These are phyloP conservation scores for Tetradesmus obliquus DNA, from an alignment of 139 green algal species.

Conservation along the genomic window DNA sequence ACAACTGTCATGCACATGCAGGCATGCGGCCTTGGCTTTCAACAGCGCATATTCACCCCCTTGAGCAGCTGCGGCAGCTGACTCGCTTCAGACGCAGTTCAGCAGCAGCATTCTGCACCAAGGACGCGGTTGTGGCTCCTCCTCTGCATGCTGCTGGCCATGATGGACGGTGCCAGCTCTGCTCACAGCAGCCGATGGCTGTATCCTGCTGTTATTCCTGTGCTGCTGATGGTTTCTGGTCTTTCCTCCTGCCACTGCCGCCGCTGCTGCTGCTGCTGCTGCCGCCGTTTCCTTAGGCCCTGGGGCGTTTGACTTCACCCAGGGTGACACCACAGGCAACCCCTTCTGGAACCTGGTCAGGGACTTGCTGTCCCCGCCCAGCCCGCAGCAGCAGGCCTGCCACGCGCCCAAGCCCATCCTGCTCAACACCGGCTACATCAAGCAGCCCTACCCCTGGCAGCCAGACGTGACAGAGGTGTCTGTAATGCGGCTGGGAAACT, in stretches of 20 bases:
- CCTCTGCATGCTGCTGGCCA: too few species aligned
- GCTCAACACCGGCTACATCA: constrained; percentile 84
- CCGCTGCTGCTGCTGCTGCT: background rate
- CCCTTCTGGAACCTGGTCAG: background rate
- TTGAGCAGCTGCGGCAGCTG: too few species aligned
- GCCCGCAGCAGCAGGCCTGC: constrained; percentile 70
- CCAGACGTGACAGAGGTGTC: constrained; percentile 47
- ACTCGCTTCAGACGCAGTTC: too few species aligned
- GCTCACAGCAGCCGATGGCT: too few species aligned
- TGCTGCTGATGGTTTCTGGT: too few species aligned
- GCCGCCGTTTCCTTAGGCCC: background rate
- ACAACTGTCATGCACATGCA: background rate
- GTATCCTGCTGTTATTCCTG: too few species aligned
- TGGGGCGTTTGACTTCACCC: constrained; percentile 19
- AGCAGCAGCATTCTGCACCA: too few species aligned
- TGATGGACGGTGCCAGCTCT: too few species aligned
- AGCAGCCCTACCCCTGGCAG: constrained; percentile 84
- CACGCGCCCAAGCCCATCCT: constrained; percentile 90
- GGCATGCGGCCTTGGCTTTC: too few species aligned
- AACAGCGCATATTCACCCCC: too few species aligned
- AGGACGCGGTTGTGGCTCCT: too few species aligned
- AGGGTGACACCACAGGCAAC: constrained; percentile 1
- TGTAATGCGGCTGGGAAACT: constrained; percentile 47
- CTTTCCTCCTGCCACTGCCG: too few species aligned
- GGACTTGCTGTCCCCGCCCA: constrained; percentile 39